These are phyloP conservation scores for Marasmius fiardii DNA, from an alignment of 1,284 basidiomycete species.

Conservation along the genomic window DNA sequence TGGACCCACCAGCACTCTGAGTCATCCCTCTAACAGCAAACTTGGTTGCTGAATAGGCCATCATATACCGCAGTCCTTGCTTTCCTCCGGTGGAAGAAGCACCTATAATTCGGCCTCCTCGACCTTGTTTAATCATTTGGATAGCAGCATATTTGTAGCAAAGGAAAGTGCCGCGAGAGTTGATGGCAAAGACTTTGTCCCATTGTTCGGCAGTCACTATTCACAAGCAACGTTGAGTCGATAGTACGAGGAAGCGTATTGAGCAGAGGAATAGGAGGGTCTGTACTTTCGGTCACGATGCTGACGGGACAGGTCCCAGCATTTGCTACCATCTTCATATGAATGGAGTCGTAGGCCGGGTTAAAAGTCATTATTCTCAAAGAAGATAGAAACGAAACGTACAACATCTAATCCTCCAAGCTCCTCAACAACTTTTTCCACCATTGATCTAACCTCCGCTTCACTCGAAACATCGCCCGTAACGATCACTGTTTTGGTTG, in stretches of 20 bases:
- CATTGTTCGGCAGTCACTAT: conserved; percentile 17
- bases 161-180: conserved; percentile 18
- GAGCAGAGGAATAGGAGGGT: neutral
- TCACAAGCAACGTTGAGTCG: conserved; percentile 1
- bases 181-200: conserved; percentile 15
- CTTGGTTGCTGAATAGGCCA: neutral
- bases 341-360: neutral
- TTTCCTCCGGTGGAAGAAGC: conserved; percentile 31
- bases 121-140: conserved; percentile 27
- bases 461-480: conserved; percentile 24
- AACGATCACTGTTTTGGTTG: conserved; percentile 11
- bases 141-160: conserved; percentile 27
- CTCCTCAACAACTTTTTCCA: conserved; percentile 18
- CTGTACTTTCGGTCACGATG: conserved; percentile 16
- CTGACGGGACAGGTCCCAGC: conserved; percentile 16
- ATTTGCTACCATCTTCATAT: conserved; percentile 22
- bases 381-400: conserved; percentile 1
- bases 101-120: conserved; percentile 36
- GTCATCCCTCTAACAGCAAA: conserved; percentile 6
- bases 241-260: neutral
- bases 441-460: conserved; percentile 22
- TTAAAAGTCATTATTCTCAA: too few species aligned
- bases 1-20: conserved; percentile 2
- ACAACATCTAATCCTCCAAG: conserved; percentile 29
- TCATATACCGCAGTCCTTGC: conserved; percentile 17